These are phyloP conservation scores for Neurospora terricola DNA, from an alignment of 495 filamentous ascomycete species.

Conservation along the genomic window DNA sequence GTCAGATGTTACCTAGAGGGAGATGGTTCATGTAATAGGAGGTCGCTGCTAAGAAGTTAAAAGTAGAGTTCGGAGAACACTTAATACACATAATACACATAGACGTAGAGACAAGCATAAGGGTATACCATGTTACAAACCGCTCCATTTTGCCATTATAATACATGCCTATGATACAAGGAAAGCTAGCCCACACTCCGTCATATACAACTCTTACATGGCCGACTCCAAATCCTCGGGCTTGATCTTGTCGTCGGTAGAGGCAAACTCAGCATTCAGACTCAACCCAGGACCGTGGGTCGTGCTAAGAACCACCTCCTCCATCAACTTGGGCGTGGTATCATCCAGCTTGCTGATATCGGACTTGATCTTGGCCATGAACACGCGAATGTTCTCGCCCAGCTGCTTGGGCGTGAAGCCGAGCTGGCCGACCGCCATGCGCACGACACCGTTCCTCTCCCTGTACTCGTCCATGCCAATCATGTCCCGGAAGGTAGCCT, in stretches of 20 bases:
- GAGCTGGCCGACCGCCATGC: constrained; percentile 83
- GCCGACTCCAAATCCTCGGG: constrained; percentile 42
- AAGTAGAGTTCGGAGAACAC: background rate
- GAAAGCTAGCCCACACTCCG: constrained; percentile 5
- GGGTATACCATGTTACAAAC: background rate
- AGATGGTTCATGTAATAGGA: background rate
- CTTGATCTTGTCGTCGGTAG: constrained; percentile 43
- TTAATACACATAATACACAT: background rate
- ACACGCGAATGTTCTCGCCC: constrained; percentile 69
- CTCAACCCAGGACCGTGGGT: constrained; percentile 79
- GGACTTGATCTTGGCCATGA: constrained; percentile 67
- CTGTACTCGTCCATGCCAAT: constrained; percentile 78
- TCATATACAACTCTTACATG: constrained; percentile 25
- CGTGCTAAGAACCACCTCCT: constrained; percentile 91
- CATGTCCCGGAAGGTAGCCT: constrained; percentile 58
- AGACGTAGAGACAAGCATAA: background rate
- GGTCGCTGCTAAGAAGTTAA: background rate
- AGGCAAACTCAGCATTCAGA: constrained; percentile 65
- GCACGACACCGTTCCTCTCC: constrained; percentile 73
- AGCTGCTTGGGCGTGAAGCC: constrained; percentile 82
- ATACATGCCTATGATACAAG: constrained; percentile 38
- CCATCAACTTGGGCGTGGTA: constrained; percentile 64
- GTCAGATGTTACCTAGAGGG: background rate
- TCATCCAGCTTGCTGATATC: constrained; percentile 63
- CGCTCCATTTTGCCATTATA: constrained; percentile 22